These are phyloP conservation scores for Lactarius pseudohatsudake DNA, from an alignment of 768 basidiomycete species.

Conservation along the genomic window DNA sequence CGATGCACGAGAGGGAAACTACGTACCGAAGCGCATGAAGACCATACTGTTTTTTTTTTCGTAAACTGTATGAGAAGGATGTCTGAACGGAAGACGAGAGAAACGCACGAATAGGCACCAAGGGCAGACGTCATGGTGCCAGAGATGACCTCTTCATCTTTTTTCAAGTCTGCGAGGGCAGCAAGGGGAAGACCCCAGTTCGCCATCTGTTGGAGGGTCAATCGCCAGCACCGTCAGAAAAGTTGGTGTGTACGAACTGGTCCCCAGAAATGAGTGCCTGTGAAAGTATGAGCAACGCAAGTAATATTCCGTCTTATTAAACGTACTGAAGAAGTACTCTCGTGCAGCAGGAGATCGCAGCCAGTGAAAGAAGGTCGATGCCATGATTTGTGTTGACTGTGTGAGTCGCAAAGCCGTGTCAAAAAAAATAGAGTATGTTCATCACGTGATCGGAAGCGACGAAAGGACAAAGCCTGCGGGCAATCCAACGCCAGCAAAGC, in stretches of 20 bases:
- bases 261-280: conserved; percentile 98
- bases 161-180: conserved; percentile 84
- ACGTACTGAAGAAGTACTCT: conserved; percentile 94
- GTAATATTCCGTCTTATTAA: conserved; percentile 4
- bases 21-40: conserved; percentile 91
- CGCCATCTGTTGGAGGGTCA: conserved; percentile 61
- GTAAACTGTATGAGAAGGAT: conserved; percentile 4
- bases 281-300: conserved; percentile 28
- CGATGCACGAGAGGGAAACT: not conserved
- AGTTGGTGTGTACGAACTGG: conserved; percentile 63
- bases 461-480: not conserved
- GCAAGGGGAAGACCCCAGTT: conserved; percentile 99
- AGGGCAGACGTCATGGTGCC: conserved; percentile 95
- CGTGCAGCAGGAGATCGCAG: conserved; percentile 86
- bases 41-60: conserved; percentile 51
- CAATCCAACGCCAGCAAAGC: not conserved
- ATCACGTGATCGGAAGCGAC: not conserved
- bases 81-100: conserved; percentile 2
- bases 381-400: conserved; percentile 46
- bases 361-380: conserved; percentile 87
- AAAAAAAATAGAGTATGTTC: not conserved
- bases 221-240: not conserved
- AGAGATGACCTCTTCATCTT: conserved; percentile 96
- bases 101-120: conserved; percentile 85
- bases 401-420: not conserved